Conservation (phyloP, 345 rosid species). For the Carallia pectinifolia region DNA sequence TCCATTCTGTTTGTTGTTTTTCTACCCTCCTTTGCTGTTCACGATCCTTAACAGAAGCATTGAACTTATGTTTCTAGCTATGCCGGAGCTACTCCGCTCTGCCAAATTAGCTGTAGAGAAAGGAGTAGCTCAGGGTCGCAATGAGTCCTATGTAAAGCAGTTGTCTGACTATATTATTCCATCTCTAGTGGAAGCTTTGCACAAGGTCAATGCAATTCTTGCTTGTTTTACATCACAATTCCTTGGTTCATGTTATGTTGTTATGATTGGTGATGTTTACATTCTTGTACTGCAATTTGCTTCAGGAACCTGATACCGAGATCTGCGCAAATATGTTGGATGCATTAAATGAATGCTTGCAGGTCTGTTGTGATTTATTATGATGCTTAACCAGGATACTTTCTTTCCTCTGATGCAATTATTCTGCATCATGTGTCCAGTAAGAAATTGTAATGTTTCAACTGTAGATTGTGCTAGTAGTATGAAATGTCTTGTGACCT, state of each 20-base stretch:
- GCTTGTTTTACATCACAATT: background rate
- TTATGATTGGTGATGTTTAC: conserved; percentile 1
- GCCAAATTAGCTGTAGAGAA: conserved; percentile 96
- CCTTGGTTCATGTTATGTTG: background rate
- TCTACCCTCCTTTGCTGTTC: background rate
- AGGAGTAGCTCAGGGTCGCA: conserved; percentile 81
- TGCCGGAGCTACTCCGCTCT: conserved; percentile 95
- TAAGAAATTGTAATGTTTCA: background rate
- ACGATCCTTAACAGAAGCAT: background rate
- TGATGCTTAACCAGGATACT: background rate
- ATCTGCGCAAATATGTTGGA: conserved; percentile 95
- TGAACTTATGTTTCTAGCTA: conserved; percentile 51
- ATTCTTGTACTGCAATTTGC: conserved; percentile 15
- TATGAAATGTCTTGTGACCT: conserved; percentile 1
- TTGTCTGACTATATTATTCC: conserved; percentile 92
- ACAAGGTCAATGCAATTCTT: conserved; percentile 54
- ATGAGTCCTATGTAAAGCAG: conserved; percentile 86
- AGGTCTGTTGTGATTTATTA: conserved; percentile 46
- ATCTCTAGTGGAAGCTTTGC: conserved; percentile 89
- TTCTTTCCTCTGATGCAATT: background rate
- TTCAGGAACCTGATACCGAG: conserved; percentile 99
- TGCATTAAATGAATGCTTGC: conserved; percentile 92
- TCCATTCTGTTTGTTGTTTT: background rate
- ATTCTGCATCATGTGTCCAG: background rate
- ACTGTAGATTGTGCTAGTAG: no score